Evolutionary conservation across 148 eudicot species (phyloP).

Genomic region (Hydrangea macrophylla): DNA sequence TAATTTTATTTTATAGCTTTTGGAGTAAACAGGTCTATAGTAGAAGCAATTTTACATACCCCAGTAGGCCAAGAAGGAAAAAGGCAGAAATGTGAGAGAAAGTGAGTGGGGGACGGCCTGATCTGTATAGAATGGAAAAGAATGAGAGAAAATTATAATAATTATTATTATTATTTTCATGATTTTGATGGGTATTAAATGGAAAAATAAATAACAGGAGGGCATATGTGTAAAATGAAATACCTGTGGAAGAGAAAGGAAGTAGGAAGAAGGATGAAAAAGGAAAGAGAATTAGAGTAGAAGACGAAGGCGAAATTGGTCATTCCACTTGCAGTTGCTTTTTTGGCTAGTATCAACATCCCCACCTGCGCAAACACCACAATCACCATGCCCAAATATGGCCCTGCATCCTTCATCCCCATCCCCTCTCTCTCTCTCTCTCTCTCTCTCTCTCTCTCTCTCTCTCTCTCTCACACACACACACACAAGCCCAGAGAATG

Average conservation of each 20-base stretch:
- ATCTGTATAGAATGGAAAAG: conserved; percentile 30
- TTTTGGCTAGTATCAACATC: conserved; percentile 25
- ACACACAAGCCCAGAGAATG: not conserved
- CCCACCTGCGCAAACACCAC: conserved; percentile 28
- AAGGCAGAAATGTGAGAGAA: conserved; percentile 46
- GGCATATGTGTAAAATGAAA: not conserved
- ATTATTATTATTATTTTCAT: not conserved
- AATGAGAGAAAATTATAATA: no score
- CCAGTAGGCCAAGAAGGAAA: conserved; percentile 60
- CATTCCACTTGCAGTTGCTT: conserved; percentile 57
- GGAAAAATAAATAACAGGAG: not conserved
- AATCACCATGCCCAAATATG: conserved; percentile 40
- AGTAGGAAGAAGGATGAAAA: conserved; percentile 56
- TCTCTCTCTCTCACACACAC: conserved; percentile 3
- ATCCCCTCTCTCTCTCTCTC: conserved; percentile 8
- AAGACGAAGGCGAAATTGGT: conserved; percentile 56
- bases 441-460: conserved; percentile 1
- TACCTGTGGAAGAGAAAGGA: conserved; percentile 64
- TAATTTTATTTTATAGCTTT: no score
- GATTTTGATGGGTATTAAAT: no score
- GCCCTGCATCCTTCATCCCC: conserved; percentile 39
- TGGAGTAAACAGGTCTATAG: not conserved
- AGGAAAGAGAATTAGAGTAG: conserved; percentile 69
- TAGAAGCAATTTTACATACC: conserved; percentile 30
- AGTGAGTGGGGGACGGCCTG: conserved; percentile 43